Base-by-base conservation (phyloP, 1,284 basidiomycete species). In the Heterobasidion occidentale region DNA sequence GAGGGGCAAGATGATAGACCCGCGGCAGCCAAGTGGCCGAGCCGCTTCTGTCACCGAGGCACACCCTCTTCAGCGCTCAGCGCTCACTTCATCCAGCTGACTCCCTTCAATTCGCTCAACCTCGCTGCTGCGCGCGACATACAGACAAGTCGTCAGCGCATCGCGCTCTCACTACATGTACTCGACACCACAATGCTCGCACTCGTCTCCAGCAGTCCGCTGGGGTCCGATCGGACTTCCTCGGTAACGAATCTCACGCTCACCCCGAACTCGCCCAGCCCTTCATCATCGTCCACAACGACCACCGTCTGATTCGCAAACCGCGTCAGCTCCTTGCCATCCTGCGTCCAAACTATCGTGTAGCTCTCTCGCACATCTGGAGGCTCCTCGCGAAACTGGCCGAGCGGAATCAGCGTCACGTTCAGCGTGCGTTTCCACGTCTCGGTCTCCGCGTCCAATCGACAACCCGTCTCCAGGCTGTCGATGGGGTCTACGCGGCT, bases 401-500 rank as follows among this genome's bases (percentile, higher is more conserved):
- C 85, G 11, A 88, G 72, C n/a, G 81, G 79, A 11, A 86, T 71
- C 34, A 87, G 74, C 8, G 69, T 63, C 8, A 83, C 60, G 15
- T 73, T 69, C 19, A 85, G 68, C 15, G 59, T 64, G 36, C 65
- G 65, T 47, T 20, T 62, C 64, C 62, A 65, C 17, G 51, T 54
- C 27, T 60, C 59, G 19, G 50, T n/a, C 20, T 33, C 27, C 15
- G 52, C 59, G 53, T 53, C 60, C 52, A 59, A 60, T 44, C 49
- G 46, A 63, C 77, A 80, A 2, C 58, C 61, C 52, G 74, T 68
- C 19, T 65, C 62, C 48, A 84, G 60, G 42, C 65, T 65, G 58
- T 91, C 87, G 60, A 90, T 80, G 61, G 88, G 77, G 63, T 73
- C 74, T 53, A 90, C 70, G 47, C 78, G 77, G 45, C 67, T 67